These are phyloP conservation scores for Aspergillus versicolor DNA, from an alignment of 2,329 filamentous ascomycete species.

Conservation along the genomic window DNA sequence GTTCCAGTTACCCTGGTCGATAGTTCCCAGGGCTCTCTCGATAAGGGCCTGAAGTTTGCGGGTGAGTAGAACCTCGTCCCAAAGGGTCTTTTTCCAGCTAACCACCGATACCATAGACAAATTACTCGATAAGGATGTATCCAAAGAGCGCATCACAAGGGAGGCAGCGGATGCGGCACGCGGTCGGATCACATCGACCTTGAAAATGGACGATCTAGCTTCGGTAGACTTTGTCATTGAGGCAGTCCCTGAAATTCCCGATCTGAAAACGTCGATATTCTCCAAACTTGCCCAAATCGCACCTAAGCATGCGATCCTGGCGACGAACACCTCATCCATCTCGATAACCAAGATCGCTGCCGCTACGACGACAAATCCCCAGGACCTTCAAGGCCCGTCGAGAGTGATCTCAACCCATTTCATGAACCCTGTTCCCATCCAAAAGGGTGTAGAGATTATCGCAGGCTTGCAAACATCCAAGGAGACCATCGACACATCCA, in stretches of 20 bases:
- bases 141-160: conserved; percentile 81
- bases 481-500: conserved; percentile 75
- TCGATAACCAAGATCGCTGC: conserved; percentile 95
- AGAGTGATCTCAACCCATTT: conserved; percentile 96
- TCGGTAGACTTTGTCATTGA: conserved; percentile 97
- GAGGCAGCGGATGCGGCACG: conserved; percentile 74
- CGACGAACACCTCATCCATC: conserved; percentile 98
- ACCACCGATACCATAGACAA: conserved; percentile 62
- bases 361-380: conserved; percentile 74
- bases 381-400: conserved; percentile 75
- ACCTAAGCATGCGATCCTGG: conserved; percentile 81
- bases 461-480: conserved; percentile 86
- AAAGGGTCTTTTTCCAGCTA: neutral
- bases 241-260: conserved; percentile 88
- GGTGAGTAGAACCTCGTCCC: conserved; percentile 53
- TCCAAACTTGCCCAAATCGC: conserved; percentile 76
- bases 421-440: conserved; percentile 97
- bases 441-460: conserved; percentile 98
- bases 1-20: conserved; percentile 87
- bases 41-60: conserved; percentile 88
- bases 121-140: conserved; percentile 86
- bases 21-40: conserved; percentile 75
- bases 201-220: conserved; percentile 72
- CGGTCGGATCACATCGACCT: conserved; percentile 67
- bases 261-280: conserved; percentile 88